Base-by-base conservation (phyloP, 192 early-diverging fungal genomes). In the Globomyces pollinis-pini region DNA sequence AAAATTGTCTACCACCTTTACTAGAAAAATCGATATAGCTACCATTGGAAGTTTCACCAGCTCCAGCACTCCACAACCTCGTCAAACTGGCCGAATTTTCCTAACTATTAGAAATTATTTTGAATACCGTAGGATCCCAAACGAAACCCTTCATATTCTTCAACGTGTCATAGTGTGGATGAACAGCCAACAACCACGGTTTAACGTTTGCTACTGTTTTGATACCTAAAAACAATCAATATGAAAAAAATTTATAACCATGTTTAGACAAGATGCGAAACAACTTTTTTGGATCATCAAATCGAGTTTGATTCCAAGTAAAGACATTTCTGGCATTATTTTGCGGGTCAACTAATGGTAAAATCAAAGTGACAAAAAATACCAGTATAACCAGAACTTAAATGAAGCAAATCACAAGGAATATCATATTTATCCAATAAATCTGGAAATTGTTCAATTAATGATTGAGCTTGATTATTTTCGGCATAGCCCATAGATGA, bases 401-500 rank as follows among this genome's bases (percentile, higher is more conserved):
- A 58, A 66, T 84, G 78, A 60, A 84, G 51, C 30, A 79, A 63
- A 62, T 84, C 82, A 58, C 82, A 84, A 5, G 76, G 74, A 47
- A 84, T 71, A 23, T 71, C 64, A 51, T 75, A 58, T 30, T 74
- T 50, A 1, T 60, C 39, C 39, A 74, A 76, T 31, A 62, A 30
- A 2, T 44, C 33, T 12, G 71, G 69, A 47, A 84, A 74, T 5
- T 50, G 41, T 24, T 73, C 69, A 2, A 84, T 59, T n/a, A 68
- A 38, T 32, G 39, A 53, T 41, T 84, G 82, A 1, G 82, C 80
- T 38, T 84, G 49, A 7, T 78, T 71, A 13, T 55, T 51, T 41
- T 84, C 82, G n/a, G 82, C 82, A 58, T 84, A 84, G 7, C 74
- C 80, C 82, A 84, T 84, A 30, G 78, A 56, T 18, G 70, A 74